These are phyloP conservation scores for Pilatotrama ljubarskyi DNA, from an alignment of 768 basidiomycete species.

Conservation along the genomic window DNA sequence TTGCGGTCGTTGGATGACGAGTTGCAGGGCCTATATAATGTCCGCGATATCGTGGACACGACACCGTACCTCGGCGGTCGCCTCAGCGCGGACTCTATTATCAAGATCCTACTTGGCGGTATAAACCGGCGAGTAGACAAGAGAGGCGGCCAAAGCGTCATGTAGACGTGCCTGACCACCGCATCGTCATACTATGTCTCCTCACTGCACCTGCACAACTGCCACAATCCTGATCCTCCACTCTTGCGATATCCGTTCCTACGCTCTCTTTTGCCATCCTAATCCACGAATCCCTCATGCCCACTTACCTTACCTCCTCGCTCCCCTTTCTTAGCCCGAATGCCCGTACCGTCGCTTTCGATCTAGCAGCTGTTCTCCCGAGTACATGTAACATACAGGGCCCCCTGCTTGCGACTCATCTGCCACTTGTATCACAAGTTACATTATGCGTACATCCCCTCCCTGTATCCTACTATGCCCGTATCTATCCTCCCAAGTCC, in stretches of 20 bases:
- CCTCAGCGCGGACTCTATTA: conserved; percentile 48
- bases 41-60: conserved; percentile 73
- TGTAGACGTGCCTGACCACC: background rate
- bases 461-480: background rate
- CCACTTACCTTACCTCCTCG: background rate
- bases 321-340: background rate
- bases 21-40: conserved; percentile 40
- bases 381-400: conserved; percentile 13
- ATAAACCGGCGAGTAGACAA: conserved; percentile 57
- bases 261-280: background rate
- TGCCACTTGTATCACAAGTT: background rate
- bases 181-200: background rate
- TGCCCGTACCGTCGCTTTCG: background rate
- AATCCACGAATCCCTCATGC: background rate
- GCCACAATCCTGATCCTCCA: background rate
- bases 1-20: conserved; percentile 60
- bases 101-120: conserved; percentile 67
- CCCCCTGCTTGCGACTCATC: background rate
- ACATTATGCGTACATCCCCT: background rate
- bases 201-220: background rate
- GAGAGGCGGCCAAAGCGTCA: conserved; percentile 22
- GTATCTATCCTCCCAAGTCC: background rate
- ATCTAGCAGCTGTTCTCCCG: background rate
- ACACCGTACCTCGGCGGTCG: conserved; percentile 50
- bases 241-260: background rate